Evolutionary conservation across 208 protist genomes (phyloP).

Genomic region (Leptomonas seymouri): DNA sequence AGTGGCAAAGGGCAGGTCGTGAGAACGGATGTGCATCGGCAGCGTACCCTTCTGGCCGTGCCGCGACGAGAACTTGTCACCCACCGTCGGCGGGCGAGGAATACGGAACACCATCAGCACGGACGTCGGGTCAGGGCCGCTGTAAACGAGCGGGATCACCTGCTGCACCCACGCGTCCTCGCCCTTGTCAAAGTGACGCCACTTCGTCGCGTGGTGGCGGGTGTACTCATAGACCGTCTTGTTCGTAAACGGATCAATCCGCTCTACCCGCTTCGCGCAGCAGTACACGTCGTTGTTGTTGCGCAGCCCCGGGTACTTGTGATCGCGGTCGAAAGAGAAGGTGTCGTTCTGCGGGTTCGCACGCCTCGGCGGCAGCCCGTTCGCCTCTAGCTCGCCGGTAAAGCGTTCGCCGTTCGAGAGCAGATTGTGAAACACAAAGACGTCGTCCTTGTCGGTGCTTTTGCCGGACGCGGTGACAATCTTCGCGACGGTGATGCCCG

Average conservation of each 20-base stretch:
- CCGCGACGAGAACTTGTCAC: slow-evolving; percentile 99
- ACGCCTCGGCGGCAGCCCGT: slow-evolving; percentile 77
- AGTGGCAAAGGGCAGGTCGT: slow-evolving; percentile 96
- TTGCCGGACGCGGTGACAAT: slow-evolving; percentile 64
- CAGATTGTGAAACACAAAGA: slow-evolving; percentile 89
- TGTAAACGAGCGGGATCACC: slow-evolving; percentile 86
- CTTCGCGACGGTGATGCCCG: slow-evolving; percentile 94
- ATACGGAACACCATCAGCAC: slow-evolving; percentile 90
- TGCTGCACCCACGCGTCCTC: slow-evolving; percentile 92
- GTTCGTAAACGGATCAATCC: slow-evolving; percentile 74
- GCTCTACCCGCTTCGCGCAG: slow-evolving; percentile 78
- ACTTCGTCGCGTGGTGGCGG: slow-evolving; percentile 83
- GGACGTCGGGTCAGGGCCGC: slow-evolving; percentile 80
- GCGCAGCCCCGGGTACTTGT: slow-evolving; percentile 72
- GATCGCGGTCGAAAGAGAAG: slow-evolving; percentile 79
- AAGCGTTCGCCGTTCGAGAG: slow-evolving; percentile 71
- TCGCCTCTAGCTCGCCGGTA: slow-evolving; percentile 59
- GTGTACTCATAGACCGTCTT: slow-evolving; percentile 84
- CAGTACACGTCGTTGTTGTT: slow-evolving; percentile 84
- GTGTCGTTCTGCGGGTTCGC: slow-evolving; percentile 43
- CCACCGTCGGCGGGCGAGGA: slow-evolving; percentile 97
- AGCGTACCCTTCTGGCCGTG: slow-evolving; percentile 99
- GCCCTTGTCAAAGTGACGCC: slow-evolving; percentile 90
- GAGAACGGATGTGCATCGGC: slow-evolving; percentile 92
- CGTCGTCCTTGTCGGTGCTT: slow-evolving; percentile 51